Percentiles rank a stretch among this genome's conserved stretches.
phyloP scores from a whole-genome alignment of 805 yeast genomes.

The Spathaspora sp. region DNA sequence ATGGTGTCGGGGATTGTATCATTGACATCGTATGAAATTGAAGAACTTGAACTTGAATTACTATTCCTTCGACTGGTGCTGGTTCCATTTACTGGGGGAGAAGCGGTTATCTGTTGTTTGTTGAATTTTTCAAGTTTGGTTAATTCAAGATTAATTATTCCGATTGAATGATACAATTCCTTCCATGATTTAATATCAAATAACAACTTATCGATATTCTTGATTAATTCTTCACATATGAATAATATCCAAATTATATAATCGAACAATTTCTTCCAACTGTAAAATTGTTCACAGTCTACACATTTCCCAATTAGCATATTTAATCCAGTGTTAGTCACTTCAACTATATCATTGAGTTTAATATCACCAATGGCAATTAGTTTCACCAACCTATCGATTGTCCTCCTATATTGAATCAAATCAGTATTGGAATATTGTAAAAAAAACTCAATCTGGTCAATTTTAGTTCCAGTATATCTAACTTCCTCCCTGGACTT shows the following conservation, averaged over 20 bases:
- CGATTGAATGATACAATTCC: slow-evolving; percentile 22
- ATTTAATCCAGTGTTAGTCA: slow-evolving; percentile 14
- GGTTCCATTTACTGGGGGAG: not conserved
- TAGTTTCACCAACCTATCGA: slow-evolving; percentile 35
- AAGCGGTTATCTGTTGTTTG: slow-evolving; percentile 3
- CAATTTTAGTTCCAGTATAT: slow-evolving; percentile 18
- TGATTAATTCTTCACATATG: slow-evolving; percentile 15
- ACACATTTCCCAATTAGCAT: not conserved
- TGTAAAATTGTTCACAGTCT: not conserved
- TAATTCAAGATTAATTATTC: slow-evolving; percentile 25
- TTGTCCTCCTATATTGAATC: slow-evolving; percentile 18
- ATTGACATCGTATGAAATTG: slow-evolving; percentile 14
- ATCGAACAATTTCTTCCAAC: slow-evolving; percentile 1
- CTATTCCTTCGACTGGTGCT: not conserved
- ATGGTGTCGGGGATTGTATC: slow-evolving; percentile 10
- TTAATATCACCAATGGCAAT: slow-evolving; percentile 30
- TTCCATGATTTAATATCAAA: slow-evolving; percentile 29
- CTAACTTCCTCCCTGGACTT: slow-evolving; percentile 19
- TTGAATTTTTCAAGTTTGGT: slow-evolving; percentile 19
- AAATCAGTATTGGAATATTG: slow-evolving; percentile 45
- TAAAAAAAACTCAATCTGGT: slow-evolving; percentile 46
- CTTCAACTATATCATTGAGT: slow-evolving; percentile 24
- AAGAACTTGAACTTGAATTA: slow-evolving; percentile 6
- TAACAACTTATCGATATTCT: slow-evolving; percentile 18
- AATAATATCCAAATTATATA: slow-evolving; percentile 6